Conservation (phyloP, 2,329 filamentous ascomycete species). For the Chrysosporium queenslandicum region DNA sequence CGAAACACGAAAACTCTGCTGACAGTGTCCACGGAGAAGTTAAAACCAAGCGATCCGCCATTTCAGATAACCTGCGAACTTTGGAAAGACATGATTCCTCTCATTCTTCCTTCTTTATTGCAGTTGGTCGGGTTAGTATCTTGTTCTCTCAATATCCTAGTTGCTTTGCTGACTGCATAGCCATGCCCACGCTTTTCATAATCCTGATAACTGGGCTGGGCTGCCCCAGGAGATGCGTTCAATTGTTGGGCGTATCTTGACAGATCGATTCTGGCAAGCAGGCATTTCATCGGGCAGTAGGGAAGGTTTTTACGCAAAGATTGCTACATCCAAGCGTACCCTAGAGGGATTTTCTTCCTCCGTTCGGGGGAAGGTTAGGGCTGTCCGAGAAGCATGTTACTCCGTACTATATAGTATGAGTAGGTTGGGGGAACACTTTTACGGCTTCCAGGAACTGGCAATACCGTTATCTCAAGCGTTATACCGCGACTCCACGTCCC, state of each 20-base stretch:
- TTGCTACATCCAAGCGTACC: constrained; percentile 77
- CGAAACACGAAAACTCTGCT: constrained; percentile 83
- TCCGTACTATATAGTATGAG: constrained; percentile 92
- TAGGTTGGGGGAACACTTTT: constrained; percentile 75
- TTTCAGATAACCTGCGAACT: constrained; percentile 67
- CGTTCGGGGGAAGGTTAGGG: constrained; percentile 76
- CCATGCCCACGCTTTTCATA: constrained; percentile 85
- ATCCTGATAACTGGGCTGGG: constrained; percentile 70
- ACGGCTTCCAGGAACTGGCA: constrained; percentile 76
- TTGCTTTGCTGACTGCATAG: constrained; percentile 33
- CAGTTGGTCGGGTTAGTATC: constrained; percentile 59
- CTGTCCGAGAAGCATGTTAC: constrained; percentile 87
- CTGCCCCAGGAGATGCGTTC: constrained; percentile 64
- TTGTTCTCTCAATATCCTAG: background rate
- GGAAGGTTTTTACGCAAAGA: constrained; percentile 90
- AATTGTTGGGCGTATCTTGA: constrained; percentile 72
- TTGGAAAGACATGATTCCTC: constrained; percentile 76
- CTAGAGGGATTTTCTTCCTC: constrained; percentile 91
- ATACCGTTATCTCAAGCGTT: constrained; percentile 72
- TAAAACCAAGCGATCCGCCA: constrained; percentile 61
- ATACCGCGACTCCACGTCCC: constrained; percentile 67
- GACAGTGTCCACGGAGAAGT: constrained; percentile 81
- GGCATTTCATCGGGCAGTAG: constrained; percentile 93
- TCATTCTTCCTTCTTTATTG: constrained; percentile 75
- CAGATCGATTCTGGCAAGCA: constrained; percentile 95